A percentile compares a stretch with the other conserved stretches of the same genome.
phyloP scores from a whole-genome alignment of 306 rosid genomes.

The Casuarina cunninghamiana region DNA sequence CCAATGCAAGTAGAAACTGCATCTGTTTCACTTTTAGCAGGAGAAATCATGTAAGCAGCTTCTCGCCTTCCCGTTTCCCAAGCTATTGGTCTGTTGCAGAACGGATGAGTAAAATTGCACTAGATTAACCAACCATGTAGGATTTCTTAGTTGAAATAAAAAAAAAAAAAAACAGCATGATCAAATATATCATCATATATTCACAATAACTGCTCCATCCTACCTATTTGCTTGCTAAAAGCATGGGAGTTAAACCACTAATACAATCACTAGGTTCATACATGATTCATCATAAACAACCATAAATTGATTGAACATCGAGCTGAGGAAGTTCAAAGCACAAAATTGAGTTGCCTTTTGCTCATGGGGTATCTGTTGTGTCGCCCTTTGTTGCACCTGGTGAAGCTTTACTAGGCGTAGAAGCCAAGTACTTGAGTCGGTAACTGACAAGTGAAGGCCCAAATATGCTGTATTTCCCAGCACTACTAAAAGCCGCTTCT shows the following conservation, averaged over 20 bases:
- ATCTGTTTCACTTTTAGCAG: no score
- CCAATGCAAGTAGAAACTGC: no score
- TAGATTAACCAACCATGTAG: background rate
- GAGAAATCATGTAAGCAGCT: no score
- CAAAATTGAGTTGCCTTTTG: conserved; percentile 32
- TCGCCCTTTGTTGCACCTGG: conserved; percentile 32
- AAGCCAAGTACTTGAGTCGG: conserved; percentile 64
- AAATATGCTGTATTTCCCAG: conserved; percentile 77
- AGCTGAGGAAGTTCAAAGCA: conserved; percentile 15
- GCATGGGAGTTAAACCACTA: conserved; percentile 14
- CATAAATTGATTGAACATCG: background rate
- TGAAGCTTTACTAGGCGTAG: conserved; percentile 29
- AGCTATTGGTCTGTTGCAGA: background rate
- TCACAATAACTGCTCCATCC: conserved; percentile 30
- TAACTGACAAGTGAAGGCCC: conserved; percentile 82
- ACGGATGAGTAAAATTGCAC: background rate
- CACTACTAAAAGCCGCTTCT: conserved; percentile 78
- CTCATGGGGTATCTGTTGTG: conserved; percentile 25
- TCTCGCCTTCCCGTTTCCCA: background rate
- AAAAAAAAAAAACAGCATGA: conserved; percentile 11
- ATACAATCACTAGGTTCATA: conserved; percentile 4
- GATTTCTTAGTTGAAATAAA: no score
- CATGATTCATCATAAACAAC: background rate
- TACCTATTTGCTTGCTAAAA: conserved; percentile 33
- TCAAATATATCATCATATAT: conserved; percentile 12